Evolutionary conservation across 1,139 yeast species (phyloP).

Genomic region (Yamadazyma triangularis): DNA sequence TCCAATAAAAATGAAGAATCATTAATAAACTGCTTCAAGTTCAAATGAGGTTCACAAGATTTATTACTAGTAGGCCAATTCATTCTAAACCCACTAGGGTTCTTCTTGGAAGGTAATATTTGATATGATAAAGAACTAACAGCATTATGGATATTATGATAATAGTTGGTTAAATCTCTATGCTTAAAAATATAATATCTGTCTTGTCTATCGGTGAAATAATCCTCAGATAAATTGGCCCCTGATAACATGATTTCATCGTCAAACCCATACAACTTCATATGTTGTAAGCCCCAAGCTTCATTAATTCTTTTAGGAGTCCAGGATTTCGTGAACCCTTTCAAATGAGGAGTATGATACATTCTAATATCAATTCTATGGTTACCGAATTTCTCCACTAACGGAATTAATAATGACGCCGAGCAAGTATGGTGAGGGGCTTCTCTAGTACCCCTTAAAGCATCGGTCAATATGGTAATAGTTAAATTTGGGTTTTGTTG

Average conservation of each 20-base stretch:
- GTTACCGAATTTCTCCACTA: conserved; percentile 62
- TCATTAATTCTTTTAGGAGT: conserved; percentile 87
- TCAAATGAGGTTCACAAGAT: conserved; percentile 68
- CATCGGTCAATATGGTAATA: conserved; percentile 78
- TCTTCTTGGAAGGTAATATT: conserved; percentile 35
- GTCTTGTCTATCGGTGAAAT: conserved; percentile 95
- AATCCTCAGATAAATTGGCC: conserved; percentile 86
- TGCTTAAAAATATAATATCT: conserved; percentile 74
- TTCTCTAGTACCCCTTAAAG: conserved; percentile 89
- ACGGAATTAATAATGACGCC: conserved; percentile 66
- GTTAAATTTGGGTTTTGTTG: conserved; percentile 52
- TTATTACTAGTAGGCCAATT: conserved; percentile 73
- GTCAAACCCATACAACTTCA: conserved; percentile 95
- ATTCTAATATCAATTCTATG: conserved; percentile 74
- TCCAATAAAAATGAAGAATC: conserved; percentile 56
- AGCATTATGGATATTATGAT: conserved; percentile 62
- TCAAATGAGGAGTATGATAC: conserved; percentile 85
- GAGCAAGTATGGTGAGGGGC: conserved; percentile 73
- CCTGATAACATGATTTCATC: conserved; percentile 86
- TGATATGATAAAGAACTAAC: conserved; percentile 68
- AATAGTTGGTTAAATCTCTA: conserved; percentile 61
- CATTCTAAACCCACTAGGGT: conserved; percentile 49
- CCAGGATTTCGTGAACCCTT: conserved; percentile 58
- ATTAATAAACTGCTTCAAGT: conserved; percentile 51
- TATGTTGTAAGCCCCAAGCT: conserved; percentile 91